These are phyloP conservation scores for Buxus sempervirens DNA, from an alignment of 164 flowering plant genomes.

Conservation along the genomic window DNA sequence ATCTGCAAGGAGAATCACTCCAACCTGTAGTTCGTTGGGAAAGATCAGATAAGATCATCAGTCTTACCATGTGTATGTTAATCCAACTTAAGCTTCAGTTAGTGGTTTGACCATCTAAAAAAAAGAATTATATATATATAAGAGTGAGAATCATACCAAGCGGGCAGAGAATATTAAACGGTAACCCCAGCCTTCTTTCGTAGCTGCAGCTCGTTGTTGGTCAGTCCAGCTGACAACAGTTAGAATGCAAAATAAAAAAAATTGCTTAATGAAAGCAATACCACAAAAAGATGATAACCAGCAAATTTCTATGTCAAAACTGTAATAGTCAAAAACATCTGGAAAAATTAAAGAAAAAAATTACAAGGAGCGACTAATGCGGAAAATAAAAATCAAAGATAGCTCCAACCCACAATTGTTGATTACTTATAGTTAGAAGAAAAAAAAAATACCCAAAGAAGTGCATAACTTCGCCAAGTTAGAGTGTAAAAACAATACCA, in stretches of 20 bases:
- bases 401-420: not conserved
- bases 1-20: constrained; percentile 71
- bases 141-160: constrained; percentile 46
- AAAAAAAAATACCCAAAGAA: not conserved
- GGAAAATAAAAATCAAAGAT: not conserved
- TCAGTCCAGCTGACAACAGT: constrained; percentile 78
- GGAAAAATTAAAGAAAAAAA: not conserved
- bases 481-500: not conserved
- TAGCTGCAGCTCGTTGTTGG: constrained; percentile 86
- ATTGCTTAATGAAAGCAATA: not conserved
- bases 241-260: not conserved
- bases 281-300: not conserved
- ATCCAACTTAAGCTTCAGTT: not conserved
- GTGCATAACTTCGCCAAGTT: not conserved
- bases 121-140: too few relatives aligned
- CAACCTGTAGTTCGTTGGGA: constrained; percentile 43
- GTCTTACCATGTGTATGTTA: not conserved
- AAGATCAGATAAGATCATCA: constrained; percentile 4
- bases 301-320: not conserved
- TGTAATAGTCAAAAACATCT: not conserved
- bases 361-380: not conserved
- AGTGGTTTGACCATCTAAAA: not conserved
- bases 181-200: constrained; percentile 88
- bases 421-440: constrained; percentile 7
- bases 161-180: constrained; percentile 78